Evolutionary conservation across 345 rosid genomes (phyloP).

Genomic region (Eucalyptus guilfoylei): DNA sequence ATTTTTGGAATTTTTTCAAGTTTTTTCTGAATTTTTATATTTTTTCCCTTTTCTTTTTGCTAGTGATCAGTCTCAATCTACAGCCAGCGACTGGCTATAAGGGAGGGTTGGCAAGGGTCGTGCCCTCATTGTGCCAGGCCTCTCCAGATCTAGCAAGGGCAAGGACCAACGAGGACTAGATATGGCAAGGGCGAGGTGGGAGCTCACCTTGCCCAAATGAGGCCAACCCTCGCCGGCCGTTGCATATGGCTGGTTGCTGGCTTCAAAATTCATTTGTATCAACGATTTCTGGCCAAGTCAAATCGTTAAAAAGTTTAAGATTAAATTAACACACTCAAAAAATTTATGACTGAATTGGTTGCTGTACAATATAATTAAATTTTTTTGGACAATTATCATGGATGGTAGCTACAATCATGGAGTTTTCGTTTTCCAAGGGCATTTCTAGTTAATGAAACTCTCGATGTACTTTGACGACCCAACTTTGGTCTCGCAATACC

Average conservation of each 20-base stretch:
- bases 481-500: not conserved
- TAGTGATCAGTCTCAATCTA: not conserved
- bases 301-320: accelerated
- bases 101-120: not conserved
- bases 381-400: not conserved
- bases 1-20: not conserved
- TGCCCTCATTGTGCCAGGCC: accelerated
- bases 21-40: not conserved
- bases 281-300: accelerated
- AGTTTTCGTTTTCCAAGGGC: not conserved
- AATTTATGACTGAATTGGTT: accelerated
- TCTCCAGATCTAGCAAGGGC: not conserved
- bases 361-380: accelerated
- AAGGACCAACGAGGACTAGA: not conserved
- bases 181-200: not conserved
- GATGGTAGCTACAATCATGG: not conserved
- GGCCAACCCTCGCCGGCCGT: not conserved
- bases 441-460: not conserved
- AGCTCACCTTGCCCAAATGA: not conserved
- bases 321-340: not conserved
- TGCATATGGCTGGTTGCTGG: accelerated
- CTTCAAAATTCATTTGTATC: not conserved
- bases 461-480: not conserved
- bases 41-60: not conserved
- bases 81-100: accelerated